phyloP scores from a whole-genome alignment of 225 moss, liverwort and hornwort species.

The Thuidium tamariscinum region DNA sequence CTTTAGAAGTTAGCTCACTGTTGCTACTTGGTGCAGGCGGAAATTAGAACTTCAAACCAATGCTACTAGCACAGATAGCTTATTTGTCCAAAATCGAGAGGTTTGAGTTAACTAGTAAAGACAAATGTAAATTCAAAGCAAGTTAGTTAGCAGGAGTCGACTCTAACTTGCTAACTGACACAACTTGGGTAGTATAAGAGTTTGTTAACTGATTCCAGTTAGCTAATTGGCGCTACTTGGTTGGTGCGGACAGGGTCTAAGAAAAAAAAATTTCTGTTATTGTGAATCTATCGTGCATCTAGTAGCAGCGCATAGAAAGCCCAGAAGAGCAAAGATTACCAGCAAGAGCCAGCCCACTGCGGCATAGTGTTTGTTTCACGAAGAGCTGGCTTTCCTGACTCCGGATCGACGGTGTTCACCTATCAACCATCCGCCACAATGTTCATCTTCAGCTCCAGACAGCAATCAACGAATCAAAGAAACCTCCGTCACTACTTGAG shows the following conservation, averaged over 20 bases:
- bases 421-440: constrained; percentile 10
- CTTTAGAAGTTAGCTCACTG: background rate
- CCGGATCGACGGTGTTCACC: constrained; percentile 56
- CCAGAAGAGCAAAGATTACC: constrained; percentile 31
- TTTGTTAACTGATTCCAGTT: background rate
- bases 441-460: background rate
- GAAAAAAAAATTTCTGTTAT: background rate
- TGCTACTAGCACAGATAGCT: background rate
- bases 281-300: background rate
- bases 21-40: background rate
- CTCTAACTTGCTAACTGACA: background rate
- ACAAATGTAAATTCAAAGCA: background rate
- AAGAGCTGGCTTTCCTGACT: constrained; percentile 56
- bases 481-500: background rate
- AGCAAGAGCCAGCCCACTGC: constrained; percentile 98
- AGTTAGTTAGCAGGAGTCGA: background rate
- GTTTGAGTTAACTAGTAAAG: background rate
- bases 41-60: background rate
- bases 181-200: background rate
- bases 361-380: constrained; percentile 99
- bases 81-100: background rate
- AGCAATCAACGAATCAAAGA: background rate
- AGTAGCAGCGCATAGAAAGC: background rate
- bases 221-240: background rate
- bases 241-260: background rate